Percentiles rank a stretch among this genome's conserved stretches.
phyloP scores from a whole-genome alignment of 257 asterid genomes.

The Misopates orontium region DNA sequence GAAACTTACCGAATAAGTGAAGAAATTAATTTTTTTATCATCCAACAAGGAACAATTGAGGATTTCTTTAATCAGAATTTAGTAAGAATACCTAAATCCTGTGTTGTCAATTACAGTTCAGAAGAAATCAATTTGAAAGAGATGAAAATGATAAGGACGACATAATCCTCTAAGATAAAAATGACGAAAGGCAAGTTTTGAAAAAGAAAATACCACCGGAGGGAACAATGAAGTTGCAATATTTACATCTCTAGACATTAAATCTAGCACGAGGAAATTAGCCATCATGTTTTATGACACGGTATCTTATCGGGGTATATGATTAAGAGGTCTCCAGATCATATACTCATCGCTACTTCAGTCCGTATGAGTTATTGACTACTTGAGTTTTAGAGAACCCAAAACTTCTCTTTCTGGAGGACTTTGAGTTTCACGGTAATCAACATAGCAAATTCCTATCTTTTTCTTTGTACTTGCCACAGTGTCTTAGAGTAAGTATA shows the following conservation, averaged over 20 bases:
- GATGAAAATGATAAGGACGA: not conserved
- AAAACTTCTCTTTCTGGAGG: not conserved
- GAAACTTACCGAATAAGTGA: not conserved
- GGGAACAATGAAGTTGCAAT: not conserved
- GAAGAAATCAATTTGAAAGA: not conserved
- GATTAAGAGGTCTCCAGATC: not conserved
- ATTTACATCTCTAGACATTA: not conserved
- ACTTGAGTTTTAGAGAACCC: not conserved
- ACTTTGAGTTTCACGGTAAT: not conserved
- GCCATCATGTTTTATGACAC: not conserved
- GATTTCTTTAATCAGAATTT: constrained; percentile 6
- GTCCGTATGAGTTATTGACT: too few relatives aligned
- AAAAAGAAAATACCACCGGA: not conserved
- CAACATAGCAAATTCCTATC: not conserved
- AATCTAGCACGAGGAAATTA: not conserved
- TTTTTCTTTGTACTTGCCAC: not conserved
- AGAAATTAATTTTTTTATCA: not conserved
- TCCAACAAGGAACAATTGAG: not conserved
- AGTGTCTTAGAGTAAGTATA: not conserved
- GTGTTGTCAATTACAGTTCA: not conserved
- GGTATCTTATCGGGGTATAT: not conserved
- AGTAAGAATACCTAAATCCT: not conserved
- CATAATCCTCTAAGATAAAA: too few relatives aligned
- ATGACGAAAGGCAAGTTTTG: too few relatives aligned
- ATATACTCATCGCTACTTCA: too few relatives aligned